A percentile compares a stretch with the other conserved stretches of the same genome.
Evolutionary conservation across 139 green algal genomes (phyloP).

Genomic region (Picochlorum sp.): DNA sequence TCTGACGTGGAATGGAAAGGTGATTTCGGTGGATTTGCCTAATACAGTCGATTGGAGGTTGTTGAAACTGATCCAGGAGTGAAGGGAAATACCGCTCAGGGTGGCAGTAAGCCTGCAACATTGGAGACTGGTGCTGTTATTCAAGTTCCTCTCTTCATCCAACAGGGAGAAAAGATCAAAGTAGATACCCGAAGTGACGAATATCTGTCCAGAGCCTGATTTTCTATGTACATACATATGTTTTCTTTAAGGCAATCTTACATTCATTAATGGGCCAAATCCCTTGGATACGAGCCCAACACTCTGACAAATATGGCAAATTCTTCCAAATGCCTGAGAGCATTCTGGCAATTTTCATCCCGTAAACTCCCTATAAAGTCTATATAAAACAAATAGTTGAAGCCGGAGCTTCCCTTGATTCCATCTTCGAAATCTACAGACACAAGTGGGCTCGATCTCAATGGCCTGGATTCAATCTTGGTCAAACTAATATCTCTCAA

Average conservation of each 20-base stretch:
- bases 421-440: constrained; percentile 3
- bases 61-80: constrained; percentile 73
- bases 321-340: constrained; percentile 88
- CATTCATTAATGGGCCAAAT: constrained; percentile 30
- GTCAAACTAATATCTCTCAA: constrained; percentile 94
- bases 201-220: constrained; percentile 40
- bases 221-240: background rate
- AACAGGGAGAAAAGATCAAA: constrained; percentile 70
- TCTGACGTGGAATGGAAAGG: constrained; percentile 84
- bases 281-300: constrained; percentile 83
- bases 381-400: constrained; percentile 98
- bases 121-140: constrained; percentile 78
- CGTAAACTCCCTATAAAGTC: constrained; percentile 84
- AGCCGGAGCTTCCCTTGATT: constrained; percentile 31
- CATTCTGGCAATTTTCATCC: constrained; percentile 77
- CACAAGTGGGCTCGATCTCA: constrained; percentile 43
- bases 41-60: constrained; percentile 75
- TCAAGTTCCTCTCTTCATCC: constrained; percentile 77
- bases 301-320: constrained; percentile 85
- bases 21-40: constrained; percentile 81
- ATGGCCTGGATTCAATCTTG: constrained; percentile 90
- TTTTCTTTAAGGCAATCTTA: background rate
- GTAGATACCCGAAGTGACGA: constrained; percentile 67
- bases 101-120: constrained; percentile 80
- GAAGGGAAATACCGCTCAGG: constrained; percentile 79